phyloP scores from a whole-genome alignment of 495 filamentous ascomycete species.

The Evernia prunastri region DNA sequence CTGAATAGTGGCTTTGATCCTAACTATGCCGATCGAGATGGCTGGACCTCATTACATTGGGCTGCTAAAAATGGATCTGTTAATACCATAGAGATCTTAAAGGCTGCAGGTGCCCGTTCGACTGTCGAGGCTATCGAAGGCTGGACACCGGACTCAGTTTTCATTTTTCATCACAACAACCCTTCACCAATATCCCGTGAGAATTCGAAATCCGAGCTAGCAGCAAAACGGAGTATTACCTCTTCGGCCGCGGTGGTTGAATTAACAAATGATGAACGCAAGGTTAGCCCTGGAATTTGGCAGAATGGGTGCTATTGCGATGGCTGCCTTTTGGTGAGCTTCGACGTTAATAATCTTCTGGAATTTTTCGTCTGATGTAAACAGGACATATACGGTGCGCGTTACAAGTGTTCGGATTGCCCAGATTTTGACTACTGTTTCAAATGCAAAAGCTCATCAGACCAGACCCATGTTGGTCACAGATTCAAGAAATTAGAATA shows the following conservation, averaged over 20 bases:
- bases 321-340: slow-evolving; percentile 4
- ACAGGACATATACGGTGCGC: background rate
- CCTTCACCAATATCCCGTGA: background rate
- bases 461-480: background rate
- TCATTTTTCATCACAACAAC: background rate
- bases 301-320: background rate
- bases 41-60: background rate
- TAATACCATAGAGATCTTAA: background rate
- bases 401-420: slow-evolving; percentile 4
- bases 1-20: too few relatives aligned
- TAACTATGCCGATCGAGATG: background rate
- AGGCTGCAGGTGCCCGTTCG: background rate
- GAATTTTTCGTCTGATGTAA: background rate
- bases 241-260: too few relatives aligned
- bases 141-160: background rate
- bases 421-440: slow-evolving; percentile 8
- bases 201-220: background rate
- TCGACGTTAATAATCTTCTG: background rate
- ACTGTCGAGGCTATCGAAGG: background rate
- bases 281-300: slow-evolving; percentile 9
- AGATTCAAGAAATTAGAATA: slow-evolving; percentile 4
- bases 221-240: too few relatives aligned
- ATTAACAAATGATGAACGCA: slow-evolving; percentile 2
- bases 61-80: background rate
- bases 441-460: slow-evolving; percentile 4